A percentile compares a stretch with the other conserved stretches of the same genome.
Evolutionary conservation across 139 green algal species (phyloP).

Genomic region (Astrephomene gubernaculifera): DNA sequence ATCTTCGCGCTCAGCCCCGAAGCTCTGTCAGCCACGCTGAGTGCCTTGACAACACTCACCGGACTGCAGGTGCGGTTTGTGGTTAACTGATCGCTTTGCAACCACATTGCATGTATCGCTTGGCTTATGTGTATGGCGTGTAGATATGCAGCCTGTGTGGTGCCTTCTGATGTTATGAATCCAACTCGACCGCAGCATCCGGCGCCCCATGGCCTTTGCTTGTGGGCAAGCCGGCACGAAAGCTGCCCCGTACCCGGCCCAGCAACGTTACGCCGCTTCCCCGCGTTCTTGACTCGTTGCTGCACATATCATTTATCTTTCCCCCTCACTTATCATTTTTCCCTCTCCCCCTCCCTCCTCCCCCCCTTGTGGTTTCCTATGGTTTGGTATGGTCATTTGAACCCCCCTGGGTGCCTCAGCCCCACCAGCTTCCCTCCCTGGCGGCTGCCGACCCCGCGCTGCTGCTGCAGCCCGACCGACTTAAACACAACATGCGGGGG

Average conservation of each 20-base stretch:
- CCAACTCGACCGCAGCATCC: too few species aligned
- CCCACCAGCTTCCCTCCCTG: not conserved
- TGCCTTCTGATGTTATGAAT: too few species aligned
- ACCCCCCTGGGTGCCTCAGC: not conserved
- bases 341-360: not conserved
- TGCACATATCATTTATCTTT: too few species aligned
- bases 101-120: too few species aligned
- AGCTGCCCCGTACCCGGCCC: too few species aligned
- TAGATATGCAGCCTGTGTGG: too few species aligned
- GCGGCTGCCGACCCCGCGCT: not conserved
- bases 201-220: too few species aligned
- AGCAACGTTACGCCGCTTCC: too few species aligned
- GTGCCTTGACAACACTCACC: not conserved
- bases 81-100: too few species aligned
- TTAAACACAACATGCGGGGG: slow-evolving; percentile 30
- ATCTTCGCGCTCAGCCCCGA: slow-evolving; percentile 16
- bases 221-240: too few species aligned
- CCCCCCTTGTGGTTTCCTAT: not conserved
- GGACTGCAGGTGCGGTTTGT: slow-evolving; percentile 20
- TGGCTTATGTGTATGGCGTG: too few species aligned
- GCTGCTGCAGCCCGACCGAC: slow-evolving; percentile 30
- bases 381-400: not conserved
- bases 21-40: not conserved
- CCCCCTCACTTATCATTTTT: not conserved
- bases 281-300: too few species aligned